Base-by-base conservation (phyloP, 179 eudicot species). In the Carnegiea gigantea region DNA sequence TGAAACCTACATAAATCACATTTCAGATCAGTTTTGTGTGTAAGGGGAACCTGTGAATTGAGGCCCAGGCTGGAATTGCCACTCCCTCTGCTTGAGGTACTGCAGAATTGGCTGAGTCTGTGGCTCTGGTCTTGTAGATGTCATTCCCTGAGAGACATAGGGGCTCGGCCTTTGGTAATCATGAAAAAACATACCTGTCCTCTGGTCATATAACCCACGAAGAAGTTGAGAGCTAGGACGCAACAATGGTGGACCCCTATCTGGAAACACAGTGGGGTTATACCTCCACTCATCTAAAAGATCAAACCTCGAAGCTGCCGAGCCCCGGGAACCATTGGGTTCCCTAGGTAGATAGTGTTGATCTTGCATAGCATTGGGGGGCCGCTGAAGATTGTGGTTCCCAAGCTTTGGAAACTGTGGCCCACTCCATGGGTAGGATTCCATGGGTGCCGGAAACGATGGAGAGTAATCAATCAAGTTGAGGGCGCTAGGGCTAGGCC, bases 61-160 rank as follows among this genome's bases (percentile, higher is more conserved):
- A 15, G 91, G 77, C 73, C 90, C 89, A 24, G 81, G 85, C 87
- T 90, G 98, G 79, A 90, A 78, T 78, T 89, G 91, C 93, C 92
- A 81, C 77, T 95, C 99, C 81, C 83, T 90, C 84, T 90, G 94
- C 83, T 90, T 88, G n/a, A 95, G 93, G 80, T 91, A 90, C 38
- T 88, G 92, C 81, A 91, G 78, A 82, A 89, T 92, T 57, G 88
- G 88, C 51, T 84, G 92, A 84, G 89, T 90, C 60, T 86, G 91
- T 6, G 85, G 84, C 79, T 87, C 85, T 23, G 76, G 36, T 62
- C 88, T 90, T 59, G 81, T 59, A 43, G 84, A 83, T 43, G 38
- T 76, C 46, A 70, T 36, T 30, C 20, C 44, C 44, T 82, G 86
- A 72, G 77, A 83, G 38, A 81, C 87, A 72, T 83, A 84, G 10